These are phyloP conservation scores for Mycena belliarum DNA, from an alignment of 768 basidiomycete species.

Conservation along the genomic window DNA sequence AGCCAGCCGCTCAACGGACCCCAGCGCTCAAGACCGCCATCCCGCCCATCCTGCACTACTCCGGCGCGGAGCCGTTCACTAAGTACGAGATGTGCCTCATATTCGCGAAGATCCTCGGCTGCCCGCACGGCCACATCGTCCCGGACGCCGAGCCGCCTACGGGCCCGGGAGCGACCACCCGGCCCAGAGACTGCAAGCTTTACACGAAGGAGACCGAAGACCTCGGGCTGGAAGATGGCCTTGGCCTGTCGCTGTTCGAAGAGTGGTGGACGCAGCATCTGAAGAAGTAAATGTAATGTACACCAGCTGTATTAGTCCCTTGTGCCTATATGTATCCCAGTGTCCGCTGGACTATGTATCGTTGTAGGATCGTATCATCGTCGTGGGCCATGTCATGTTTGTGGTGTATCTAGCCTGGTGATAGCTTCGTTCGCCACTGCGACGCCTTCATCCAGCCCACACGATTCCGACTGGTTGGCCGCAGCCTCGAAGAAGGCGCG, in stretches of 20 bases:
- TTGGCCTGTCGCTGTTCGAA: slow-evolving; percentile 71
- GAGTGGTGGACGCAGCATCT: slow-evolving; percentile 79
- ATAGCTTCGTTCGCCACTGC: slow-evolving; percentile 3
- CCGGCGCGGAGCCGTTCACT: slow-evolving; percentile 77
- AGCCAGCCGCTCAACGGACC: neutral
- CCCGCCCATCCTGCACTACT: slow-evolving; percentile 84
- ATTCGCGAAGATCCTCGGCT: slow-evolving; percentile 67
- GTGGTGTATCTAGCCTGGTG: slow-evolving; percentile 6
- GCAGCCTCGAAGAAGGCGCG: slow-evolving; percentile 1
- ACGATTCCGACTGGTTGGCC: slow-evolving; percentile 8
- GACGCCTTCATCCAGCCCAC: slow-evolving; percentile 9
- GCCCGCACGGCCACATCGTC: slow-evolving; percentile 75
- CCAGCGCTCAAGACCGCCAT: slow-evolving; percentile 43
- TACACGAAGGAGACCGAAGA: slow-evolving; percentile 75
- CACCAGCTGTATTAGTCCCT: neutral
- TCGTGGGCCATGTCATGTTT: neutral
- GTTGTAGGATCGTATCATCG: too few species aligned
- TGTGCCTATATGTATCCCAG: neutral
- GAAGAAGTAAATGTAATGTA: slow-evolving; percentile 20
- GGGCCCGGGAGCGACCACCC: slow-evolving; percentile 62
- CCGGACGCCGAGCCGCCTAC: slow-evolving; percentile 70
- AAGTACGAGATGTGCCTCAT: slow-evolving; percentile 92
- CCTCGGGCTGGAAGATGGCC: slow-evolving; percentile 58
- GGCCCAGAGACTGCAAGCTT: slow-evolving; percentile 81
- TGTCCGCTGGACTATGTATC: too few species aligned